Base-by-base conservation (phyloP, 2,329 filamentous ascomycete species). In the Diaporthe ilicicola region DNA sequence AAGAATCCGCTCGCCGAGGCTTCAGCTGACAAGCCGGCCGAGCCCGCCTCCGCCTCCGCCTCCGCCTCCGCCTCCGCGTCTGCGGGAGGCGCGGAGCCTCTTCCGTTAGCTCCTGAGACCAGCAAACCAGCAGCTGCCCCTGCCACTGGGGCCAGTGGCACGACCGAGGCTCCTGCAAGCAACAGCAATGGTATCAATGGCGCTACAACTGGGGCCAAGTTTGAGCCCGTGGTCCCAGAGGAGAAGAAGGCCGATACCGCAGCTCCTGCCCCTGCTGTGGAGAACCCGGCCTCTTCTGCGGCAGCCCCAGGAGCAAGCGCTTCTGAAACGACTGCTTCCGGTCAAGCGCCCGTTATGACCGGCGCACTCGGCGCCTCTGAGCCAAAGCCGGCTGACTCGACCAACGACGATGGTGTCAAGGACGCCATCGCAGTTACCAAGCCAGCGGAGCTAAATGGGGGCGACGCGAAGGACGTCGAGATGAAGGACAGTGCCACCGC, bases 401-500 rank as follows among this genome's bases (percentile, higher is more conserved):
- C 59, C 32, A 54, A 61, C 37, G 56, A 73, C 12, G 69, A 69
- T 9, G 66, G 64, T 27, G 70, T 72, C n/a, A 46, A 55, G 27
- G 70, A 72, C 42, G 53, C 59, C 24, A 37, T 66, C 27, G 29
- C 61, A 24, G 44, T 27, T 54, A 56, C 22, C 71, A 51, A 61
- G 9, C 12, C 34, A 34, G 19, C 39, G 39, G n/a, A 64, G 22
- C 44, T 50, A 24, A 64, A 39, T 27, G 59, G 48, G 13, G 29
- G 27, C 44, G 39, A 61, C 19, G 51, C 55, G n/a, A 42, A 72
- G 27, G 74, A 75, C 46, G 50, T 69, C 13, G 73, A 74, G 48
- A 75, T 74, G 70, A 73, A 73, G 34, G 74, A 74, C n/a, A 72
- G 70, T 15, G 22, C 64, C 39, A 9, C 53, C 17, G 53, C 51